Evolutionary conservation across 768 basidiomycete species (phyloP), one percentile per base, ranked within the genome.

Genomic region (Ramaria rubella): DNA sequence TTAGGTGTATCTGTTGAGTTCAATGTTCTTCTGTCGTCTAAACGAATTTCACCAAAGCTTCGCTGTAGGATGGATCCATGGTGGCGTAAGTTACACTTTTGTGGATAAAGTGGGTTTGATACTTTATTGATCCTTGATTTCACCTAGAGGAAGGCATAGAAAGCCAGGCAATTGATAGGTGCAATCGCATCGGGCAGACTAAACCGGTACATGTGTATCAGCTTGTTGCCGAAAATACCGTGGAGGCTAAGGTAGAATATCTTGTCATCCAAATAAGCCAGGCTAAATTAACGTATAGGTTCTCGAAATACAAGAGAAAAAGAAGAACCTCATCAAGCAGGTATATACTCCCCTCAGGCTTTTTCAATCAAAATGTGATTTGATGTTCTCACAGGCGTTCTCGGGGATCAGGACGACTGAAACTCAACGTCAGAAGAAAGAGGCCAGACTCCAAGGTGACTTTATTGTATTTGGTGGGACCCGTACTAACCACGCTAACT

Each of bases 141-240:
- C 29, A 52, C 30, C 42, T 55, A 64, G 57, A 85, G 76, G 87
- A 90, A 64, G 87, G 88, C 2, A 91, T 91, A 33, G 89, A 91
- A 69, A 85, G 83, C 61, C 88, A 92, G 65, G 87, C 89, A 2
- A 85, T 90, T 52, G 88, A 89, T 65, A 73, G 87, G 61, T 86
- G 86, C 55, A 90, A 90, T 63, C 81, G 87, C 50, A 90, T 92
- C 59, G 92, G 92, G 14, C 92, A 94, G 68, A 87, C 70, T 60
- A 91, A 86, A 66, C 73, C 79, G 1, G 90, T 94, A 30, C 84
- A 87, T 60, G 90, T 94, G 19, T 94, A 92, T 65, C 92, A 94
- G 63, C 72, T 94, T 48, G 91, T 94, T 54, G 90, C 92, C 0
- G 91, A 93, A 62, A 78, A 92, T 62, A 94, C 92, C 0, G 85